Percentiles rank a stretch among this genome's conserved stretches.
These are phyloP conservation scores for Phyllosticta paracitricarpa DNA, from an alignment of 2,329 filamentous ascomycete species.

Conservation along the genomic window DNA sequence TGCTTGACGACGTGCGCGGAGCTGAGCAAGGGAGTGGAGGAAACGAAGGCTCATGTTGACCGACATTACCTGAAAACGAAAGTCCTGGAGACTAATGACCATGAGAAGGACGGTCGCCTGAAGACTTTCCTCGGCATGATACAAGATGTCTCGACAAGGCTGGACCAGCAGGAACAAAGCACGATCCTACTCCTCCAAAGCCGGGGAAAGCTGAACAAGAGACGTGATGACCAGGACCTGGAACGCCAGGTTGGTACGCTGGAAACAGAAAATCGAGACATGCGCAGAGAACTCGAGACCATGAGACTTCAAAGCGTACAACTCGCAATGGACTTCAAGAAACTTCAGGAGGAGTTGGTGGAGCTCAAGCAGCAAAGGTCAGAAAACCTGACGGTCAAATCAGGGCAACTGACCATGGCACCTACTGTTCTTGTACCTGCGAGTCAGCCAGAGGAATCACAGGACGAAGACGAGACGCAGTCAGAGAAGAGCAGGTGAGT, in stretches of 20 bases:
- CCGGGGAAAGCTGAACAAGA: background rate
- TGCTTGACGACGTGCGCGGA: background rate
- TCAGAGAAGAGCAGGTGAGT: background rate
- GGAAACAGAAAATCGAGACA: slow-evolving; percentile 14
- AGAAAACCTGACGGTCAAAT: background rate
- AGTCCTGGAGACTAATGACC: background rate
- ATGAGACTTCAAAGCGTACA: background rate
- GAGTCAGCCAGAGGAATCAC: background rate
- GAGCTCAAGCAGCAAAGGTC: background rate
- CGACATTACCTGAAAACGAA: background rate
- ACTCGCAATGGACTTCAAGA: background rate
- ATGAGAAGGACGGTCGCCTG: background rate
- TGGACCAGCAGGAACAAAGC: slow-evolving; percentile 1
- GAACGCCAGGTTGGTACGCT: background rate
- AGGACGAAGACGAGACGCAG: background rate
- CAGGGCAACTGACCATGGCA: background rate
- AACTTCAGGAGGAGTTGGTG: background rate
- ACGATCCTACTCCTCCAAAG: background rate
- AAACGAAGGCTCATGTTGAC: background rate
- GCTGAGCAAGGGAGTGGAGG: background rate
- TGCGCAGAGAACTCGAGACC: slow-evolving; percentile 8
- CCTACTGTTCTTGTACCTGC: background rate
- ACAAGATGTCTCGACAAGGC: background rate
- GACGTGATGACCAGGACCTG: background rate
- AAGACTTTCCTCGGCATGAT: background rate